Conservation (phyloP, 2,329 filamentous ascomycete genomes). For the Scleromitrula shiraiana region DNA sequence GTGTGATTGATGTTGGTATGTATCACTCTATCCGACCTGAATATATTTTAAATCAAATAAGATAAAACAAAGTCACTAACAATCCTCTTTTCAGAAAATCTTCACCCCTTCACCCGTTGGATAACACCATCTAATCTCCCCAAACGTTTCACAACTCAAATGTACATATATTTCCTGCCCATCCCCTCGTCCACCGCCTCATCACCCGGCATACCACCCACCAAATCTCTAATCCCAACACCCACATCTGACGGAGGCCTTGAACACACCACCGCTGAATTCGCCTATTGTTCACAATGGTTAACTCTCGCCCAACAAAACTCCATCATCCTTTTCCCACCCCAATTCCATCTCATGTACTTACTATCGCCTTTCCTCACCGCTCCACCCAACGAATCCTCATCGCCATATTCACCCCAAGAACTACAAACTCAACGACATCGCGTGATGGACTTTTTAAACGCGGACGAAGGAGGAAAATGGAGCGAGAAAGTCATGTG, state of each 20-base stretch:
- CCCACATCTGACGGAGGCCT: constrained; percentile 63
- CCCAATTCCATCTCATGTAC: constrained; percentile 69
- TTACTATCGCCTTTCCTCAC: constrained; percentile 48
- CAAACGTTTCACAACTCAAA: constrained; percentile 85
- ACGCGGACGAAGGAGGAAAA: constrained; percentile 33
- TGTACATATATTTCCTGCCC: constrained; percentile 91
- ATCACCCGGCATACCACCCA: no score
- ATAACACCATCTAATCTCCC: constrained; percentile 67
- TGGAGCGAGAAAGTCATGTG: constrained; percentile 57
- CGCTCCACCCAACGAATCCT: constrained; percentile 17
- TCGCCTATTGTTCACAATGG: constrained; percentile 65
- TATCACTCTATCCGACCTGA: constrained; percentile 6
- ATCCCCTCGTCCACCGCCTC: constrained; percentile 26
- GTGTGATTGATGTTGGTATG: constrained; percentile 56
- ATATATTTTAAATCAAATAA: neutral
- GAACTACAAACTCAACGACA: constrained; percentile 42
- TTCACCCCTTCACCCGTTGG: constrained; percentile 87
- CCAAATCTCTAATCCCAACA: constrained; percentile 15
- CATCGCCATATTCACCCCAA: constrained; percentile 2
- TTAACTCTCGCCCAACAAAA: constrained; percentile 52
- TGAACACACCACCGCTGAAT: constrained; percentile 66
- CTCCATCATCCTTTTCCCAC: constrained; percentile 80
- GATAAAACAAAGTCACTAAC: neutral
- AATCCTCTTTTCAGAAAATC: constrained; percentile 37
- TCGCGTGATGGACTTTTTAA: constrained; percentile 46